These are phyloP conservation scores for Citrus sinensis DNA, from an alignment of 345 rosid genomes.

Conservation along the genomic window DNA sequence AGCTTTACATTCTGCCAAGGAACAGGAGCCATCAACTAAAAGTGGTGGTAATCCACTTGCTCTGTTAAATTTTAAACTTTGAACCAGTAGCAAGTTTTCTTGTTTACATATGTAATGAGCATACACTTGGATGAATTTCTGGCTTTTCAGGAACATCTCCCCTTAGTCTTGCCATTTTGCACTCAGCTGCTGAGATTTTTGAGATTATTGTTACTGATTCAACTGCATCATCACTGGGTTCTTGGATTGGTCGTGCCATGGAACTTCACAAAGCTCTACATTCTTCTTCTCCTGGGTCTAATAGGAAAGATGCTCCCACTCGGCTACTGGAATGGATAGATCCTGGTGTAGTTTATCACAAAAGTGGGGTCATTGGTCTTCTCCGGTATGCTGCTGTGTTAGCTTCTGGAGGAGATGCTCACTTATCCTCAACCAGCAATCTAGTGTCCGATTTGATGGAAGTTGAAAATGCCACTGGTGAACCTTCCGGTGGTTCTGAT, in stretches of 20 bases:
- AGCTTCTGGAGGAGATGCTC: conserved; percentile 96
- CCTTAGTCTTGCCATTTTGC: conserved; percentile 86
- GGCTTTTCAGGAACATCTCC: conserved; percentile 77
- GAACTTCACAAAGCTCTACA: conserved; percentile 87
- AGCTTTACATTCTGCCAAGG: conserved; percentile 80
- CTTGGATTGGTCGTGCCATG: conserved; percentile 88
- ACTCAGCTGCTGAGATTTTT: conserved; percentile 95
- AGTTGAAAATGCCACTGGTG: conserved; percentile 71
- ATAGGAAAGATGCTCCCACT: conserved; percentile 89
- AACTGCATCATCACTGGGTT: conserved; percentile 73
- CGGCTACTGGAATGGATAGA: conserved; percentile 93
- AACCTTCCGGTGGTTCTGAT: conserved; percentile 66
- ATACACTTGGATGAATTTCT: conserved; percentile 24
- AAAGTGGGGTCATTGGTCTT: conserved; percentile 87
- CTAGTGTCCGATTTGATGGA: conserved; percentile 73
- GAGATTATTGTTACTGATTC: conserved; percentile 90
- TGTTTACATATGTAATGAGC: conserved; percentile 14
- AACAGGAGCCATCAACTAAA: conserved; percentile 61
- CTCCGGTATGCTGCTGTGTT: conserved; percentile 82
- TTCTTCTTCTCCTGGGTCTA: conserved; percentile 90
- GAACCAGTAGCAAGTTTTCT: conserved; percentile 6
- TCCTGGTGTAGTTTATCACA: conserved; percentile 90
- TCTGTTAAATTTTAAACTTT: conserved; percentile 10
- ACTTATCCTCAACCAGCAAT: conserved; percentile 67
- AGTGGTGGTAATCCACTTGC: conserved; percentile 46